Base-by-base conservation (phyloP, 495 filamentous ascomycete genomes). In the Neurospora africana region DNA sequence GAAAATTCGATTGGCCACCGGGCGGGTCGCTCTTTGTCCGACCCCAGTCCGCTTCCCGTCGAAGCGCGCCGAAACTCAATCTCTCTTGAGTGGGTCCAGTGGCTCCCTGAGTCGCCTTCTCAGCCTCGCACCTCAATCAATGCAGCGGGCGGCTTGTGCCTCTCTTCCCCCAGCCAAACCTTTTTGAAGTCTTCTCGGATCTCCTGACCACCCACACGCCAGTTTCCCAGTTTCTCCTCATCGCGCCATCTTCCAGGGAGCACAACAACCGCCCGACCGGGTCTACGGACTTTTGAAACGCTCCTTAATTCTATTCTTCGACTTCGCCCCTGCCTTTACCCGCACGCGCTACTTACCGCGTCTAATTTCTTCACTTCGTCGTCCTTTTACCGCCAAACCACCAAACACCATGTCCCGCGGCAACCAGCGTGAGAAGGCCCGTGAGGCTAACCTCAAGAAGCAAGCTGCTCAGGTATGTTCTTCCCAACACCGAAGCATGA, bases 341-440 rank as follows among this genome's bases (percentile, higher is more conserved):
- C 53, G 53, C 68, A 69, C 40, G 43, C 61, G 21, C 72, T 30
- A 33, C 43, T 35, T 65, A 68, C 69, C 13, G 23, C 67, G 19
- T 75, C 69, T 13, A 69, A 13, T 27, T 72, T 70, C 19, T 67
- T 72, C 65, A 33, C 44, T 73, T 21, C 67, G 27, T 75, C 39
- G 13, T 33, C 30, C 68, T 35, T 4, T 67, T 37, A 23, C 37
- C 27, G 61, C 71, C 30, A 71, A 71, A 70, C 53, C 47, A 70
- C 69, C 30, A 44, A 15, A 69, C 73, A 87, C 79, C 40, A 97
- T 97, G 94, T 89, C 94, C 72, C 92, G 94, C 79, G 94, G 94
- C 75, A 98, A 98, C 79, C 94, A 98, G 86, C 89, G 94, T 78
- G 93, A 97, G 70, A 92, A 91, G 81, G 92, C 91, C 77, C 91